Conservation (phyloP, 495 filamentous ascomycete genomes). For the Penicillium atrosanguineum region DNA sequence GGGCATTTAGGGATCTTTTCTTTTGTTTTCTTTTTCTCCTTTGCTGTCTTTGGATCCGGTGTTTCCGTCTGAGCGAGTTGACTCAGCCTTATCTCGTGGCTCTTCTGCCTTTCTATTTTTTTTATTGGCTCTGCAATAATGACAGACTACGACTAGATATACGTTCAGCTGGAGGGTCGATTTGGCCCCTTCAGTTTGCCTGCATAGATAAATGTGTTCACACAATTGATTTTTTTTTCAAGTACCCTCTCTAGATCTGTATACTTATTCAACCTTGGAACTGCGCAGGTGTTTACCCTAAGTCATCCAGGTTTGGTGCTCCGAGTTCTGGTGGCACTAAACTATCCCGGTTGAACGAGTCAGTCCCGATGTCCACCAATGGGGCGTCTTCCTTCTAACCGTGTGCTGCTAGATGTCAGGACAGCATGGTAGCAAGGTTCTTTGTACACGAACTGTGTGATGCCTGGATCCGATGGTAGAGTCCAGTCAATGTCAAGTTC, state of each 20-base stretch:
- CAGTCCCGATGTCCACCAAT: too few species aligned
- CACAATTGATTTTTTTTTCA: not conserved
- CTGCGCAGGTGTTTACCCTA: too few species aligned
- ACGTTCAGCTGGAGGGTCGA: slow-evolving; percentile 16
- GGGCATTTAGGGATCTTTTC: slow-evolving; percentile 26
- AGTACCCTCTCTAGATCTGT: not conserved
- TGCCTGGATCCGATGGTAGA: too few species aligned
- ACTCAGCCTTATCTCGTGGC: slow-evolving; percentile 1
- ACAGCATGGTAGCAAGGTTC: too few species aligned
- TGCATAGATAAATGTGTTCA: slow-evolving; percentile 5
- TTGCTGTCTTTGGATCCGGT: slow-evolving; percentile 18
- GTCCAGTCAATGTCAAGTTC: too few species aligned
- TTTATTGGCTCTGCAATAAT: slow-evolving; percentile 33
- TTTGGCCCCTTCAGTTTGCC: slow-evolving; percentile 1
- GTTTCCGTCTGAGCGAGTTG: slow-evolving; percentile 27
- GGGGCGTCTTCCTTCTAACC: too few species aligned
- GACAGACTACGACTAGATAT: slow-evolving; percentile 39
- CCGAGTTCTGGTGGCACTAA: too few species aligned
- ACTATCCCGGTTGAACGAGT: too few species aligned
- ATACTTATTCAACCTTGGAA: not conserved
- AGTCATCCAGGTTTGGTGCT: too few species aligned
- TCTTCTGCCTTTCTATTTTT: slow-evolving; percentile 20
- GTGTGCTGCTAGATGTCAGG: too few species aligned
- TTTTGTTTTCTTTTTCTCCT: slow-evolving; percentile 17
- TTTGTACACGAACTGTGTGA: too few species aligned